These are phyloP conservation scores for Vanrija sp. DNA, from an alignment of 1,284 basidiomycete genomes.

Conservation along the genomic window DNA sequence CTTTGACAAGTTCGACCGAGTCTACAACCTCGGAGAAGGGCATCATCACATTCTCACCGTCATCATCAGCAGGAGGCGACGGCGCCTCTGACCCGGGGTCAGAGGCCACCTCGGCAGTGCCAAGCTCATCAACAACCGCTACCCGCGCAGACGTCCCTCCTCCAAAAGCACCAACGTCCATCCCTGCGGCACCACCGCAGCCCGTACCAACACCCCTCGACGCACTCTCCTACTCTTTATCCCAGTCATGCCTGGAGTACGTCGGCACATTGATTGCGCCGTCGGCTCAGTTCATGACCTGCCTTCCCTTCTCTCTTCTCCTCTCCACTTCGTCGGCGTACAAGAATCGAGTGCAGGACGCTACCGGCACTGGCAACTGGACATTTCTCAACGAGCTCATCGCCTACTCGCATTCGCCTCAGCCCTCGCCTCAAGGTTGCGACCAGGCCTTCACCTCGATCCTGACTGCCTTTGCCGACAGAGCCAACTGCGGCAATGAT, in stretches of 20 bases:
- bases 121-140: background rate
- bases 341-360: constrained; percentile 24
- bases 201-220: constrained; percentile 76
- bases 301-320: constrained; percentile 71
- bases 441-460: constrained; percentile 26
- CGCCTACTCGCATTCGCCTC: constrained; percentile 26
- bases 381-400: constrained; percentile 63
- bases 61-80: too few relatives aligned
- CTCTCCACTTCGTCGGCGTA: constrained; percentile 59
- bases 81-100: background rate
- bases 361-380: constrained; percentile 59
- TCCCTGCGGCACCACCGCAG: constrained; percentile 55
- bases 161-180: constrained; percentile 39
- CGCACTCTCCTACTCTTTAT: constrained; percentile 66
- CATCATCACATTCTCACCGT: too few relatives aligned
- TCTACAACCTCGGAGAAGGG: too few relatives aligned
- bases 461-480: constrained; percentile 20
- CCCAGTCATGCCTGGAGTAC: constrained; percentile 63
- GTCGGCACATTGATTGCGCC: constrained; percentile 65
- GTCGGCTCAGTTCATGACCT: constrained; percentile 59
- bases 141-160: too few relatives aligned
- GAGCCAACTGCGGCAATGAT: constrained; percentile 37
- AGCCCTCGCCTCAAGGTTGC: constrained; percentile 23
- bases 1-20: too few relatives aligned
- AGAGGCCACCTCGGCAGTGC: background rate